A percentile compares a stretch with the other conserved stretches of the same genome.
phyloP scores from a whole-genome alignment of 805 yeast genomes.

The Candida nonsorbophila region DNA sequence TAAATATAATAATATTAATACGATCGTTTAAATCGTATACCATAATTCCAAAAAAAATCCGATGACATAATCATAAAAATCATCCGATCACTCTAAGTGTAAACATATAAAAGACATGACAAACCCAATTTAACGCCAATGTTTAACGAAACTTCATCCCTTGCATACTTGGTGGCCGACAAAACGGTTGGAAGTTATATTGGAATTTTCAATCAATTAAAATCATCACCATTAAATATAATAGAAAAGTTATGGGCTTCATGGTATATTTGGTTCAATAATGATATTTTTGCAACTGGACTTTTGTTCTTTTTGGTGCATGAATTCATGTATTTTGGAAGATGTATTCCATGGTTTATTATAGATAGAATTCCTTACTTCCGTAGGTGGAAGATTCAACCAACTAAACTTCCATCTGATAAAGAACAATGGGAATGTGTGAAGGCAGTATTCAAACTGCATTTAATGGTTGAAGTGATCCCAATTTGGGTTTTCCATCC shows the following conservation, averaged over 20 bases:
- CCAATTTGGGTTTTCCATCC: constrained; percentile 99
- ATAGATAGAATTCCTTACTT: constrained; percentile 83
- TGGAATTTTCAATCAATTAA: no score
- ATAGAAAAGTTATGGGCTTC: constrained; percentile 83
- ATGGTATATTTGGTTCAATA: constrained; percentile 78
- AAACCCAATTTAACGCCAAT: no score
- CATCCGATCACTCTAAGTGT: background rate
- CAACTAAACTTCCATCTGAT: constrained; percentile 70
- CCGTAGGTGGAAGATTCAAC: constrained; percentile 84
- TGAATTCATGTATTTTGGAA: constrained; percentile 85
- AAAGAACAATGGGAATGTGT: constrained; percentile 92
- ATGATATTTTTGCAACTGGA: constrained; percentile 92
- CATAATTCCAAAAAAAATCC: constrained; percentile 2
- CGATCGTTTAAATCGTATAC: background rate
- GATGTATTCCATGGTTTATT: constrained; percentile 89
- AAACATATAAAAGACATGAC: background rate
- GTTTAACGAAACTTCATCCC: constrained; percentile 8
- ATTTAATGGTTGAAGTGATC: constrained; percentile 87
- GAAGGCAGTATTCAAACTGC: constrained; percentile 77
- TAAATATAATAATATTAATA: no score
- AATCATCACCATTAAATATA: constrained; percentile 4
- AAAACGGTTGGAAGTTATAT: no score
- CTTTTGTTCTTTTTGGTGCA: constrained; percentile 75
- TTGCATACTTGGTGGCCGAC: constrained; percentile 9
- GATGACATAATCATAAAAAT: constrained; percentile 4